phyloP scores from a whole-genome alignment of 2,329 filamentous ascomycete species.

The Talaromyces pinophilus region DNA sequence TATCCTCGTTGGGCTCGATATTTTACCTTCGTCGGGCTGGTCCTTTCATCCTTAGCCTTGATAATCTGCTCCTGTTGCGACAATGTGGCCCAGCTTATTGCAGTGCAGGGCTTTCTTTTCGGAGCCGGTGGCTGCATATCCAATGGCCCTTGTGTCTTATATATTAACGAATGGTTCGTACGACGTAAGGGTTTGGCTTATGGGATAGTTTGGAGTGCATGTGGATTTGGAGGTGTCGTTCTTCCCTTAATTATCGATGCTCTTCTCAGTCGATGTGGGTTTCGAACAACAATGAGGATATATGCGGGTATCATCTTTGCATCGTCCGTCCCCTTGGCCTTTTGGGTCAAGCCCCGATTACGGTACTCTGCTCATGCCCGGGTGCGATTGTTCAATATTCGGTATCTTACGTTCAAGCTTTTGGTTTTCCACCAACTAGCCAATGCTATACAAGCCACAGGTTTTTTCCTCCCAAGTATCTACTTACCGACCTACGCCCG shows the following conservation, averaged over 20 bases:
- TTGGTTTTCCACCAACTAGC: conserved; percentile 41
- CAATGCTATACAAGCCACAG: conserved; percentile 37
- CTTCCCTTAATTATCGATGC: neutral
- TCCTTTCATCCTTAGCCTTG: no score
- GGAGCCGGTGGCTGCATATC: neutral
- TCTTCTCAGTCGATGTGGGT: neutral
- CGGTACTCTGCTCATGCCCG: neutral
- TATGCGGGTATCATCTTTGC: neutral
- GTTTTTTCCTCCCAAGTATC: conserved; percentile 39
- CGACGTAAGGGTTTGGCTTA: conserved; percentile 53
- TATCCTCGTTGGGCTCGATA: no score
- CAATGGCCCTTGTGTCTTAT: conserved; percentile 36
- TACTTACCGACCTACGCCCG: conserved; percentile 37
- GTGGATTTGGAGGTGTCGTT: neutral
- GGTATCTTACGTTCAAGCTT: neutral
- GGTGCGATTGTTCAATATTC: neutral
- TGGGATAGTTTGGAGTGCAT: neutral
- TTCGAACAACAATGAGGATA: neutral
- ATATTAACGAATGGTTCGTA: conserved; percentile 58
- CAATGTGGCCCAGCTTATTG: neutral
- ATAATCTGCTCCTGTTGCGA: no score
- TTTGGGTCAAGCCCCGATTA: neutral
- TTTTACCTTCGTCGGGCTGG: no score
- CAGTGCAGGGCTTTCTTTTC: neutral
- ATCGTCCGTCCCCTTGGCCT: neutral